Base-by-base conservation (phyloP, 2,329 filamentous ascomycete genomes). In the Pseudogymnoascus sp. region DNA sequence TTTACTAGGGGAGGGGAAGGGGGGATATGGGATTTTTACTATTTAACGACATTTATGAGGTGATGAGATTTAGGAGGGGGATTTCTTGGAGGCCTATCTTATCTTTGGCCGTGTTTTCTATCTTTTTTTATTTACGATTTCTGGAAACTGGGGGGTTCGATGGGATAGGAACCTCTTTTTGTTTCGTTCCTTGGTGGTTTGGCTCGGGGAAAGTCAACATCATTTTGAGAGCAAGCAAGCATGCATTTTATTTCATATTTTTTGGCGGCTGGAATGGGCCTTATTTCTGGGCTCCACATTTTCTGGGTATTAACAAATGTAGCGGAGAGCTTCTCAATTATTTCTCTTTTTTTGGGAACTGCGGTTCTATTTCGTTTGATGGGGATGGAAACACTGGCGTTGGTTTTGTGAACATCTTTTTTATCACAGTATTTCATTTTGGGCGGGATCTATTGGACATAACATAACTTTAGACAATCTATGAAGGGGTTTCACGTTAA, bases 11-110 rank as follows among this genome's bases (percentile, higher is more conserved):
- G 48, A 57, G 48, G 48, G 48, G 25, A 54, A n/a, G 48, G 25
- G 23, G 48, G 23, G 10, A 31, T 31, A 16, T 57, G 23, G 48
- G 48, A 19, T 34, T 31, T 31, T 31, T 54, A 25, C 7, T 51
- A 51, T 57, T 57, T 57, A 34, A 57, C 48, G 48, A 57, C 48
- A 34, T 57, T 57, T 34, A 57, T 57, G 48, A 54, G 48, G 48
- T 54, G 14, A 54, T 54, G 48, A 34, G 48, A 31, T 51, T 28
- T 28, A 16, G 45, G 14, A 31, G 25, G 48, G 48, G 48, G 48
- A 54, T 54, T 54, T 54, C n/a, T 54, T 54, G n/a, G 13, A 5
- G 48, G 48, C 48, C n/a, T 16, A 13, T 31, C 14, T 54, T 54
- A 31, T 31, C 10, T 54, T 16, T 16, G 48, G n/a, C 25, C n/a